Evolutionary conservation across 345 rosid genomes (phyloP).

Genomic region (Mallotus nudiflorus): DNA sequence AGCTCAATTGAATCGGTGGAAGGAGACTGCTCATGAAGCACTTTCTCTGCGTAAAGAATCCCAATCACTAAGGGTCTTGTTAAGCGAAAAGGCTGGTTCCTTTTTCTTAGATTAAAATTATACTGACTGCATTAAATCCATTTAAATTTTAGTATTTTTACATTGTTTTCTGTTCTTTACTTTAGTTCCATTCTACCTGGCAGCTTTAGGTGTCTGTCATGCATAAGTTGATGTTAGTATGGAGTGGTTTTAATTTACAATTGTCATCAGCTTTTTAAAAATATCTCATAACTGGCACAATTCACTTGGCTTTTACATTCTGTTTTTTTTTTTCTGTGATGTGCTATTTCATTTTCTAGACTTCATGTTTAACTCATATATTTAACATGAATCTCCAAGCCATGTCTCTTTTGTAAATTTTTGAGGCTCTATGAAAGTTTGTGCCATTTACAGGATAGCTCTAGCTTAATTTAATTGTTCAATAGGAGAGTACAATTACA

Average conservation of each 20-base stretch:
- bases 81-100: conserved; percentile 60
- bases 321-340: neutral
- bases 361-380: too few species aligned
- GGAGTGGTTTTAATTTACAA: neutral
- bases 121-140: neutral
- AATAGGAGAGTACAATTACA: neutral
- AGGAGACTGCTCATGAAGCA: conserved; percentile 79
- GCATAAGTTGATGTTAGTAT: neutral
- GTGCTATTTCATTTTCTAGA: neutral
- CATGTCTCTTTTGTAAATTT: too few species aligned
- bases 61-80: conserved; percentile 51
- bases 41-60: conserved; percentile 68
- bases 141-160: neutral
- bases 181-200: neutral
- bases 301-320: neutral
- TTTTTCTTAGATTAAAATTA: neutral
- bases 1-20: conserved; percentile 86
- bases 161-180: neutral
- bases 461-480: too few species aligned
- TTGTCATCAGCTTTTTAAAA: neutral
- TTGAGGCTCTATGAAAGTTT: too few species aligned
- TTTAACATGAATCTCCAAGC: too few species aligned
- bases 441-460: too few species aligned
- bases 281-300: neutral
- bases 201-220: neutral